Evolutionary conservation across 2,329 filamentous ascomycete genomes (phyloP), one percentile per base, ranked within the genome.

Genomic region (Neurospora sp.): DNA sequence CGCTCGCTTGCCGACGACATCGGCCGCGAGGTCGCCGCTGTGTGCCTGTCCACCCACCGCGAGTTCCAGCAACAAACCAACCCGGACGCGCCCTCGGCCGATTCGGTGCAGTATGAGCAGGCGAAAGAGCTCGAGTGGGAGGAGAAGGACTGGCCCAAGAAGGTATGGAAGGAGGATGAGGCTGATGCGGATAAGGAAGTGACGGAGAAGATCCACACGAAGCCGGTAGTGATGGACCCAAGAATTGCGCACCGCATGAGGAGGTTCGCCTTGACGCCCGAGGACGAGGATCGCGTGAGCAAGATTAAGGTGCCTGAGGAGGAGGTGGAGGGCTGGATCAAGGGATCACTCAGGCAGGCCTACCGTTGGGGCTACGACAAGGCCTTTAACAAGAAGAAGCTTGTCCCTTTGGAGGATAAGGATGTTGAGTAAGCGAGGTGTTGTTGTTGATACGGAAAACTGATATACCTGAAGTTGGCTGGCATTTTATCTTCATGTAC

Each of bases 1-100:
- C 91, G 96, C 69, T 82, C 87, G 73, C 85, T 97, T n/a, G 95
- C 95, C 73, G 95, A 99, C 77, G 86, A 90, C 66, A 89, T 97
- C 71, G 96, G 96, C 68, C 90, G 92, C 58, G 89, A 97, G 73
- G 93, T 96, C 19, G 95, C 95, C 0, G 91, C 93, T 42, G 89
- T 91, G 42, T 95, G 96, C 71, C 87, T 97, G 43, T 88, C 84
- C 69, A 81, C 83, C 6, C 79, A 84, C 67, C 83, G 86, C 68
- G 84, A 86, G 71, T 88, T 81, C 80, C 81, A 79, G 67, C 79
- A 83, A 42, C 78, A 77, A n/a, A 78, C 72, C 28, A 76, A 80
- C 38, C 78, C 75, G 68, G 73, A 76, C 3, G 73, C 76, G 17
- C 52, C 52, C 6, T 62, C 52, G 33, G 74, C 75, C 39, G 76